These are phyloP conservation scores for Annulohypoxylon stygium DNA, from an alignment of 495 filamentous ascomycete genomes.

Conservation along the genomic window DNA sequence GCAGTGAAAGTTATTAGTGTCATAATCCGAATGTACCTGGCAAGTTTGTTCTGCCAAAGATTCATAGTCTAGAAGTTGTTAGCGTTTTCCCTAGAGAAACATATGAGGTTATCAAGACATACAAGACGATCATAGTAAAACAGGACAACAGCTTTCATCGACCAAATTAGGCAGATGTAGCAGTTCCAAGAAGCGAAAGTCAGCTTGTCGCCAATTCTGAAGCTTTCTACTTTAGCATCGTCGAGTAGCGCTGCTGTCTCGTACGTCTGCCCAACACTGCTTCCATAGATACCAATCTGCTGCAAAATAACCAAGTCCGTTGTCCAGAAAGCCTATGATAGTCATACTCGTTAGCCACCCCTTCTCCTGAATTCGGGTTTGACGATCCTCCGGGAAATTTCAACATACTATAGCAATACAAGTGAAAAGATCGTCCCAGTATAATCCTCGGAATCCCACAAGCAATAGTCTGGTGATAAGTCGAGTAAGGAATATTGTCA, in stretches of 20 bases:
- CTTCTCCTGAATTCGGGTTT: background rate
- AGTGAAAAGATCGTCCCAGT: conserved; percentile 29
- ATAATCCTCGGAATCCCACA: conserved; percentile 16
- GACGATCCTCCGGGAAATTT: background rate
- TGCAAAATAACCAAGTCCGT: conserved; percentile 21
- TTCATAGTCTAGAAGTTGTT: conserved; percentile 19
- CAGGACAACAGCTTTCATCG: conserved; percentile 30
- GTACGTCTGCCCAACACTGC: conserved; percentile 27
- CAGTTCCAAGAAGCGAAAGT: conserved; percentile 29
- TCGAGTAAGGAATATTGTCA: conserved; percentile 24
- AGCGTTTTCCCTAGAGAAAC: conserved; percentile 3
- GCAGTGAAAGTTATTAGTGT: conserved; percentile 16
- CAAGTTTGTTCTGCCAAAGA: conserved; percentile 29
- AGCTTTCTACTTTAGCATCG: conserved; percentile 22
- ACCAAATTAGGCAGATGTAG: conserved; percentile 32
- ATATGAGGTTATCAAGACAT: background rate
- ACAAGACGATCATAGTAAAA: conserved; percentile 32
- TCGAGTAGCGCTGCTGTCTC: conserved; percentile 14
- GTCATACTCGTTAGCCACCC: background rate
- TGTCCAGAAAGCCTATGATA: conserved; percentile 23
- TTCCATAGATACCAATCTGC: conserved; percentile 29
- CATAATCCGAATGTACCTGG: conserved; percentile 6
- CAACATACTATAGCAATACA: conserved; percentile 25
- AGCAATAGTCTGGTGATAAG: conserved; percentile 17
- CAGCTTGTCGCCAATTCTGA: conserved; percentile 29